A percentile compares a stretch with the other conserved stretches of the same genome.
Evolutionary conservation across 2,329 filamentous ascomycete genomes (phyloP).

Genomic region (Dothistroma septosporum): DNA sequence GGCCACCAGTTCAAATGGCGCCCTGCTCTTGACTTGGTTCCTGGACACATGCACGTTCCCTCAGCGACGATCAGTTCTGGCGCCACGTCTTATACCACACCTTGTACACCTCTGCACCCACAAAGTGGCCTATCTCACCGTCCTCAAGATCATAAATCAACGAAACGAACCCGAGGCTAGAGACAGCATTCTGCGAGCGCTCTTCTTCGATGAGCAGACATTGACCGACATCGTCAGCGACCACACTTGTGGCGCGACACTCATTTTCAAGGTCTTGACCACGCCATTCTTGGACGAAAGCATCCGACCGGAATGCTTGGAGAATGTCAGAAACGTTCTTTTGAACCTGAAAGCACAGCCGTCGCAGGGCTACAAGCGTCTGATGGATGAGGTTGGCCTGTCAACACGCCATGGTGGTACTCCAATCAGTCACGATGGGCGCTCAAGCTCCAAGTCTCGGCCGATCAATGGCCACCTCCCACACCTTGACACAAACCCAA

Average conservation of each 20-base stretch:
- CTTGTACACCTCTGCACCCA: slow-evolving; percentile 95
- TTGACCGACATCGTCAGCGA: slow-evolving; percentile 88
- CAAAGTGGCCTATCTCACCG: slow-evolving; percentile 95
- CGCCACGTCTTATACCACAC: slow-evolving; percentile 86
- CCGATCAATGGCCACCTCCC: slow-evolving; percentile 32
- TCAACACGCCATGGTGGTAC: slow-evolving; percentile 52
- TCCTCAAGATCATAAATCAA: slow-evolving; percentile 97
- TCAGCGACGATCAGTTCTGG: slow-evolving; percentile 81
- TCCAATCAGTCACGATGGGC: slow-evolving; percentile 33
- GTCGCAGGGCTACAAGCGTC: slow-evolving; percentile 90
- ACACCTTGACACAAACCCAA: slow-evolving; percentile 32
- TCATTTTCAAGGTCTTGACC: slow-evolving; percentile 98
- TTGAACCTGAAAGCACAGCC: slow-evolving; percentile 88
- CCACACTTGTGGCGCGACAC: slow-evolving; percentile 83
- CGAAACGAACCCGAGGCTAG: slow-evolving; percentile 89
- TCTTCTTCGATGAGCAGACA: slow-evolving; percentile 90
- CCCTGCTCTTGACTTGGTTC: slow-evolving; percentile 93
- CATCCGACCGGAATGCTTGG: slow-evolving; percentile 80
- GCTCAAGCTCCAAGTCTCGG: slow-evolving; percentile 35
- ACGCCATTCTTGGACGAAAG: slow-evolving; percentile 95
- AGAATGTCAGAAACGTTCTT: slow-evolving; percentile 86
- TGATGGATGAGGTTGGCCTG: slow-evolving; percentile 97
- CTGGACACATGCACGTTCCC: slow-evolving; percentile 97
- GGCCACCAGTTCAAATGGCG: slow-evolving; percentile 93
- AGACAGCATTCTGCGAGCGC: slow-evolving; percentile 79